phyloP scores from a whole-genome alignment of 2,329 filamentous ascomycete species.

The Ambrosiella cleistominuta region DNA sequence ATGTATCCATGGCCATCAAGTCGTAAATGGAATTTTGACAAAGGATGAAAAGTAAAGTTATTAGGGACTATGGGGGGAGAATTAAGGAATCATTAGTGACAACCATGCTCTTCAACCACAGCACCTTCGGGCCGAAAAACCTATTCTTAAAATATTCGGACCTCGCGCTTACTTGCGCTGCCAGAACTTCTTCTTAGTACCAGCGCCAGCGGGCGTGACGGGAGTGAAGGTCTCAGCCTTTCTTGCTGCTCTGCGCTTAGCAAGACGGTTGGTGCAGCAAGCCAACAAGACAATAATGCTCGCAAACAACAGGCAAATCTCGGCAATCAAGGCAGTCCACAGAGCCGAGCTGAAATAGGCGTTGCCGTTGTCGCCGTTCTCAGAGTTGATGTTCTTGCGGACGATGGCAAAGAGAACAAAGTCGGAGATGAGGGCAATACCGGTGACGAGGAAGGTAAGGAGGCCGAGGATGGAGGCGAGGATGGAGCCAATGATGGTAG shows the following conservation, averaged over 20 bases:
- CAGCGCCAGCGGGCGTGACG: slow-evolving; percentile 1
- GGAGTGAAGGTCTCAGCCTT: background rate
- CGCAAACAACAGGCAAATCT: slow-evolving; percentile 36
- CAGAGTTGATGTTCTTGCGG: slow-evolving; percentile 33
- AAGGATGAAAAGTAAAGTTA: background rate
- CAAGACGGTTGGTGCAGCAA: slow-evolving; percentile 36
- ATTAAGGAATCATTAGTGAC: background rate
- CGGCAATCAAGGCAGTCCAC: slow-evolving; percentile 41
- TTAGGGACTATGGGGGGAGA: background rate
- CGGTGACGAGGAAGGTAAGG: slow-evolving; percentile 30
- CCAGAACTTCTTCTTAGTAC: slow-evolving; percentile 10
- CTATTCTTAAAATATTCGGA: background rate
- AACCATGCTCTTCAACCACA: too few relatives aligned
- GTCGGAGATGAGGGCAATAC: slow-evolving; percentile 35
- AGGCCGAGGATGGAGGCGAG: slow-evolving; percentile 31
- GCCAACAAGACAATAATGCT: slow-evolving; percentile 41
- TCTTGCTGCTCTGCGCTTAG: slow-evolving; percentile 18
- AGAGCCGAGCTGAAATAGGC: slow-evolving; percentile 37
- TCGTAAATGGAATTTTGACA: background rate
- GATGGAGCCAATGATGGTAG: slow-evolving; percentile 32
- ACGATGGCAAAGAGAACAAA: slow-evolving; percentile 40
- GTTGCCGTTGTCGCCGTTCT: slow-evolving; percentile 18
- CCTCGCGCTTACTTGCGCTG: slow-evolving; percentile 5
- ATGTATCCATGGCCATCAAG: background rate
- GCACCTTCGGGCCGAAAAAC: background rate